Evolutionary conservation across 257 asterid genomes (phyloP), one percentile per base, ranked within the genome.

Genomic region (Solanum ossicruentum): DNA sequence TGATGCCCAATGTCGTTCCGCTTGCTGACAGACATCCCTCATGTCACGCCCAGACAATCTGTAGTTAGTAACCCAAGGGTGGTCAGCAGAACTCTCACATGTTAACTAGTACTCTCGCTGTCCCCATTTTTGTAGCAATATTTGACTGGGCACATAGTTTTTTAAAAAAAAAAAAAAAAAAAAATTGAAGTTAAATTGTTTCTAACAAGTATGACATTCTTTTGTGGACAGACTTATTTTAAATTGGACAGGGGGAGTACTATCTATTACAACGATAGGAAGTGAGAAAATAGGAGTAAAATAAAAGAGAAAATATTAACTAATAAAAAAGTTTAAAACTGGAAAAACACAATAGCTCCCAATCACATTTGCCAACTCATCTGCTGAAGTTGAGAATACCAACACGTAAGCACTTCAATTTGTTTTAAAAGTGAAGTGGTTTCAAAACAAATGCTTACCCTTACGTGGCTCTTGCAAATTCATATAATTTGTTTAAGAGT

Each of bases 1-100:
- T 56, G 99, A 96, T 72, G 98, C 99, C 98, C 99, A 96, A 55
- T 84, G 94, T 90, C 99, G 89, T 92, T 96, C 98, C 3, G 99
- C 97, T 89, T 96, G 99, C 85, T 95, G 99, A 88, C 99, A 96
- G 54, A 95, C 97, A 82, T 95, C 97, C 86, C 96, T 93, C 80
- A 95, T 95, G 89, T 95, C 98, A 55, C 98, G 94, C 60, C 97
- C 99, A 2, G 98, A 96, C 98, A 96, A 92, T 51, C 99, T 95
- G 95, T 83, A 85, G 52, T 32, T 39, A 78, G 83, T 28, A 78
- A 78, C 49, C 28, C 17, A 52, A 28, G 65, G 54, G 49, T 78
- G 63, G 58, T 78, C 65, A 52, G 83, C 83, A 52, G 28, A 78
- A 78, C 65, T 78, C 61, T 78, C 49, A 78, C 47, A 5, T 16